Evolutionary conservation across 768 basidiomycete genomes (phyloP).

Genomic region (Russula vinacea): DNA sequence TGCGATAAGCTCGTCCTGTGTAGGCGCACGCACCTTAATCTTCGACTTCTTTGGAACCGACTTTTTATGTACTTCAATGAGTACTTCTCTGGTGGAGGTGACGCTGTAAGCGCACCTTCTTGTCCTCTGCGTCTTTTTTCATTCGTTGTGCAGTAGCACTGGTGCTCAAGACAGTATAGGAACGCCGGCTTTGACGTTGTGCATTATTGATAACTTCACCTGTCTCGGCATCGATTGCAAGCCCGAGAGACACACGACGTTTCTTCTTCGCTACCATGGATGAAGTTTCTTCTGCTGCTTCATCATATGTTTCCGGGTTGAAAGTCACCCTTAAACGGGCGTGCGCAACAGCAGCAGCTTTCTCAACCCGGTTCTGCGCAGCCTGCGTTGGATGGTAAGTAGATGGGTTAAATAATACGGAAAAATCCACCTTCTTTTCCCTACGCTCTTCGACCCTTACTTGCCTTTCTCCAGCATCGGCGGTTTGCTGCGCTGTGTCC

Average conservation of each 20-base stretch:
- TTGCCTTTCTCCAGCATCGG: slow-evolving; percentile 55
- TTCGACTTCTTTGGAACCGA: slow-evolving; percentile 60
- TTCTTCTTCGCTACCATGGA: slow-evolving; percentile 38
- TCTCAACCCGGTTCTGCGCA: slow-evolving; percentile 55
- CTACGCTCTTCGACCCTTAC: slow-evolving; percentile 59
- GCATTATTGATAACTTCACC: slow-evolving; percentile 50
- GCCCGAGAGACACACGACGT: slow-evolving; percentile 54
- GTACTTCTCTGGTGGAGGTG: slow-evolving; percentile 27
- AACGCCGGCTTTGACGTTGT: slow-evolving; percentile 58
- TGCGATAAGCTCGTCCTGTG: slow-evolving; percentile 82
- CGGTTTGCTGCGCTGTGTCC: slow-evolving; percentile 44
- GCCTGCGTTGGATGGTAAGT: slow-evolving; percentile 40
- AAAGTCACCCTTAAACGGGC: slow-evolving; percentile 65
- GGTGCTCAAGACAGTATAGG: slow-evolving; percentile 68
- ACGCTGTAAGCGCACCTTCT: slow-evolving; percentile 45
- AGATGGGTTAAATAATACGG: slow-evolving; percentile 4
- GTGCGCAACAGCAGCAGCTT: slow-evolving; percentile 62
- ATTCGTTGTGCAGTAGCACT: slow-evolving; percentile 62
- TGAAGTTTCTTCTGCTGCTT: slow-evolving; percentile 32
- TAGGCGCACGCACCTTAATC: slow-evolving; percentile 49
- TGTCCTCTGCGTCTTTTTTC: slow-evolving; percentile 59
- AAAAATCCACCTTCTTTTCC: slow-evolving; percentile 44
- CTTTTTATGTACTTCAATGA: slow-evolving; percentile 28
- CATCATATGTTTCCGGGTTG: slow-evolving; percentile 47
- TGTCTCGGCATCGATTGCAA: slow-evolving; percentile 56